Base-by-base conservation (phyloP, 768 basidiomycete species). In the Calocera cornea region DNA sequence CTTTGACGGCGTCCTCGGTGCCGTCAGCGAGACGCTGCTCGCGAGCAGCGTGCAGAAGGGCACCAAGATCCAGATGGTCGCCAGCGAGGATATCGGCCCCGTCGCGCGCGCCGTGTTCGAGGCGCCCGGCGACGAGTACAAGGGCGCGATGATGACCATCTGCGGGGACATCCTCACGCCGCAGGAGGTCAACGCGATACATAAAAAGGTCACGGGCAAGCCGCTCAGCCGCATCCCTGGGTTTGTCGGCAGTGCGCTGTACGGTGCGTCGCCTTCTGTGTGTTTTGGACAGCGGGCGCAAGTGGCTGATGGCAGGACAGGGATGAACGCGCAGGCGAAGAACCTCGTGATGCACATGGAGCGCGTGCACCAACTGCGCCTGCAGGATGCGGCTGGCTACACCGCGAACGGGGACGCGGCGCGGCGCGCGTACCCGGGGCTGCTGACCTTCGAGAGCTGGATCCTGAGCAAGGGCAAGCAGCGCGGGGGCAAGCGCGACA, bases 1-100 rank as follows among this genome's bases (percentile, higher is more conserved):
- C 65, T 80, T 77, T 41, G 75, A 79, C 10, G 76, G 78, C 2
- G 73, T 72, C 1, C 74, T 80, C 22, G 80, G 80, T 27, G 11
- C 54, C 2, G 54, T 60, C 27, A 60, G 54, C 54, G 54, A 60
- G 54, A 60, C 54, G 14, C 54, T 60, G 5, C 54, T 60, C 24
- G 54, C 54, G 54, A 60, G 54, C 54, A 60, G 54, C 54, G 54
- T 60, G 10, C 54, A 60, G 54, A 60, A 60, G 54, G 54, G 54
- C 16, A 60, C 54, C 5, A 60, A 60, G 54, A 60, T 60, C 54
- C 54, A 60, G 54, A 60, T 60, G 54, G 54, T 60, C 22, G 54
- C 54, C 2, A 60, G 54, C 22, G 54, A 60, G 54, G 54, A 60
- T 60, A 27, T 60, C 3, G 54, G 54, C 11, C 54, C 54, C 5